Evolutionary conservation across 805 yeast genomes (phyloP), one percentile per base, ranked within the genome.

Genomic region (Wickerhamiella galacta): DNA sequence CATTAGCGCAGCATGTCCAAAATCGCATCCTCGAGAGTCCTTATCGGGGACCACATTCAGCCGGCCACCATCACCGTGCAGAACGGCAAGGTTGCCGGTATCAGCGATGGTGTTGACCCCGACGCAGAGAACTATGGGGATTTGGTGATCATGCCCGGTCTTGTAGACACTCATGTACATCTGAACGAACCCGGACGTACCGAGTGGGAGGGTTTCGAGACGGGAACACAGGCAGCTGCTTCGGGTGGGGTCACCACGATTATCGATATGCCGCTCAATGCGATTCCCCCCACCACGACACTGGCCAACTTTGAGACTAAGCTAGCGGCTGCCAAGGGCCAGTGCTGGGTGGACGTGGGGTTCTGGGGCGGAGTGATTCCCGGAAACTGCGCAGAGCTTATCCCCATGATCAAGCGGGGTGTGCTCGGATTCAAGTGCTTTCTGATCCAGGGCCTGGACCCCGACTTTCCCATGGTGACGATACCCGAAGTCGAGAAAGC

Each of bases 281-380:
- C 95, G 3, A 74, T 85, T 30, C 96, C 96, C 0, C 95, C 96
- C 20, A 85, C 95, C 0, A 87, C 95, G 1, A 80, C 77, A 1
- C 58, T 85, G 10, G 69, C 66, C 36, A 81, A 85, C 53, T 70
- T 85, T 49, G 63, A 77, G 39, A 57, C 68, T 41, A 85, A 85
- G 51, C 61, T 82, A 39, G 60, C 65, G 14, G 94, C 95, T 1
- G 92, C 95, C 1, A 54, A 61, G 39, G 76, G 72, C 34, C 77
- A 85, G 54, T 67, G 81, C 37, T 85, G 93, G 92, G 90, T 80
- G 21, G 95, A 85, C 51, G 80, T 78, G 6, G 95, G 83, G 0
- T 83, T 87, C 52, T 87, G 95, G 95, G 96, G 95, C 32, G 96
- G 95, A 1, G 60, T 85, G 39, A 70, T 85, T 25, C 96, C 96